A percentile compares a stretch with the other conserved stretches of the same genome.
These are phyloP conservation scores for Cokeromyces recurvatus DNA, from an alignment of 371 early-diverging fungal genomes.

Conservation along the genomic window DNA sequence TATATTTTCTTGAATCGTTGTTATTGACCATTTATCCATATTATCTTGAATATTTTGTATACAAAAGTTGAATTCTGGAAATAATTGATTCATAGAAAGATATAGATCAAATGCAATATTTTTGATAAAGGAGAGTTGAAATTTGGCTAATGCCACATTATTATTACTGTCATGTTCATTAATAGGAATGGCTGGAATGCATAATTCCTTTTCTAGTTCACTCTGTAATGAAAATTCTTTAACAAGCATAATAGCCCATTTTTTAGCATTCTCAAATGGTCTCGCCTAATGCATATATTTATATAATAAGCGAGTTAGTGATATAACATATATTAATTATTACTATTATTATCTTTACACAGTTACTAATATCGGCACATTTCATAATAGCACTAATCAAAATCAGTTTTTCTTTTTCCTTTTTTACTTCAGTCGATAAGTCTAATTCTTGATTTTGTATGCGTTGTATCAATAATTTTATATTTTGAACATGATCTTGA, in stretches of 20 bases:
- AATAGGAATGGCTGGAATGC: conserved; percentile 47
- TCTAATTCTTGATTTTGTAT: conserved; percentile 10
- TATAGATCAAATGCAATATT: conserved; percentile 62
- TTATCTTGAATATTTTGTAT: conserved; percentile 27
- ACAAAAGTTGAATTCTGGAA: conserved; percentile 25
- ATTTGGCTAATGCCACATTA: conserved; percentile 43
- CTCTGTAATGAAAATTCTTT: conserved; percentile 62
- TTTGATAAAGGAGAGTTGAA: conserved; percentile 66
- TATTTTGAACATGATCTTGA: conserved; percentile 63
- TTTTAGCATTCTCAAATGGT: conserved; percentile 47
- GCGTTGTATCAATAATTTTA: conserved; percentile 52
- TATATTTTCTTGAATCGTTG: conserved; percentile 5
- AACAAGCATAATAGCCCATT: conserved; percentile 52
- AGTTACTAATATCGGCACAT: conserved; percentile 80
- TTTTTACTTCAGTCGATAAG: not conserved
- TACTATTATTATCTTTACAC: conserved; percentile 33
- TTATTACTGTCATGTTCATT: conserved; percentile 48
- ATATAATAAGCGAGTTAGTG: not conserved
- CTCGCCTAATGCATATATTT: conserved; percentile 42
- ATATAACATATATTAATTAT: not conserved
- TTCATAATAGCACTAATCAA: conserved; percentile 71
- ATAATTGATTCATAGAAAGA: not conserved
- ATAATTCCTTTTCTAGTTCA: conserved; percentile 56
- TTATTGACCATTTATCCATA: conserved; percentile 22
- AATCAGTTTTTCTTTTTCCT: conserved; percentile 44